Conservation (phyloP, 805 yeast genomes). For the Metschnikowia similis region DNA sequence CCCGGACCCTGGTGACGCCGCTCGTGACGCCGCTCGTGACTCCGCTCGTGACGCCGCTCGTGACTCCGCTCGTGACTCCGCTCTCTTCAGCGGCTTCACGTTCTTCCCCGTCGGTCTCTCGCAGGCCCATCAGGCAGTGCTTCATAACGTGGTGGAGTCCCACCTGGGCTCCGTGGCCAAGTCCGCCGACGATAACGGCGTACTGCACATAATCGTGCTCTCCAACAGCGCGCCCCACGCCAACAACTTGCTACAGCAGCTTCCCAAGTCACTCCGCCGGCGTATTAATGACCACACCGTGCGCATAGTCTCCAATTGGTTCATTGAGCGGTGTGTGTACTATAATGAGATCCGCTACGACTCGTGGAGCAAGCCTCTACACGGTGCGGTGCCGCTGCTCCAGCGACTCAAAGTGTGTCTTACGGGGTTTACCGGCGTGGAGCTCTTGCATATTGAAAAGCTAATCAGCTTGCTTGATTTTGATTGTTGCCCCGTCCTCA, state of each 20-base stretch:
- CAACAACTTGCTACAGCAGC: constrained; percentile 21
- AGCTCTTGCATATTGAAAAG: constrained; percentile 64
- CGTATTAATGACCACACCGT: constrained; percentile 19
- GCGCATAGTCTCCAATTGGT: constrained; percentile 69
- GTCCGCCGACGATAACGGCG: constrained; percentile 16
- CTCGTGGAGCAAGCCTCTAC: constrained; percentile 60
- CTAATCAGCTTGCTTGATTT: constrained; percentile 55
- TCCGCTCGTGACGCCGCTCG: not conserved
- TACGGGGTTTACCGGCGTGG: constrained; percentile 77
- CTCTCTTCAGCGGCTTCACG: constrained; percentile 38
- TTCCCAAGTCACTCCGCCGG: constrained; percentile 22
- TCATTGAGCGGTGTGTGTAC: constrained; percentile 67
- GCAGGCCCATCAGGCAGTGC: constrained; percentile 30
- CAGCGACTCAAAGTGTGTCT: constrained; percentile 42
- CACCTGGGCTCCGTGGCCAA: constrained; percentile 39
- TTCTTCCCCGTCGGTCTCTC: constrained; percentile 45
- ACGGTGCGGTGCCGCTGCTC: constrained; percentile 25
- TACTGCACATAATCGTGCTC: constrained; percentile 33
- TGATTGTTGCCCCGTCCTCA: constrained; percentile 45
- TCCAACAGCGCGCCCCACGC: constrained; percentile 28
- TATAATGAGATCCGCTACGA: constrained; percentile 49
- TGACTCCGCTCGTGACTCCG: constrained; percentile 1
- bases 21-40: not conserved
- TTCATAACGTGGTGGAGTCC: constrained; percentile 40
- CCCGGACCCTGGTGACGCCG: not conserved